Percentiles rank a stretch among this genome's conserved stretches.
phyloP scores from a whole-genome alignment of 1,284 basidiomycete species.

The Lentinula novae-zelandiae region DNA sequence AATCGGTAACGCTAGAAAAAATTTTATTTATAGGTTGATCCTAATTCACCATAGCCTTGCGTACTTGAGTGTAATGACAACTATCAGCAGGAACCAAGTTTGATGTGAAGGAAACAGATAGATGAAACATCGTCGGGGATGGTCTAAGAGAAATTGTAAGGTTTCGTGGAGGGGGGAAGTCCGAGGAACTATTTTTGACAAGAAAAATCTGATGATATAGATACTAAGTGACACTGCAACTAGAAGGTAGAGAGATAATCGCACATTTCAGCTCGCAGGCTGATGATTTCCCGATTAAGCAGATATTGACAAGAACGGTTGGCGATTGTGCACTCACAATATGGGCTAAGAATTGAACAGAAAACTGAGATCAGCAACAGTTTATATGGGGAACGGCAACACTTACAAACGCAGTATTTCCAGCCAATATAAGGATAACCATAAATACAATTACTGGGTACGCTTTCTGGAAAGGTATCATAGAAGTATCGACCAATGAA shows the following conservation, averaged over 20 bases:
- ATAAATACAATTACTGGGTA: conserved; percentile 76
- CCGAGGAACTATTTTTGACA: conserved; percentile 61
- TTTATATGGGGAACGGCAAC: background rate
- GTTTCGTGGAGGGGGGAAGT: conserved; percentile 73
- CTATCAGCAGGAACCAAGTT: conserved; percentile 84
- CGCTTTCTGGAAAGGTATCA: conserved; percentile 85
- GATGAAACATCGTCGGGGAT: conserved; percentile 93
- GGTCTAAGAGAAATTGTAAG: conserved; percentile 89
- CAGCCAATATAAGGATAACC: conserved; percentile 75
- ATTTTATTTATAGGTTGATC: conserved; percentile 3
- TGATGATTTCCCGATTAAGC: conserved; percentile 21
- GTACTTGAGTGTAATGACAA: conserved; percentile 70
- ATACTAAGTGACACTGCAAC: conserved; percentile 9
- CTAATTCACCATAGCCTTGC: conserved; percentile 19
- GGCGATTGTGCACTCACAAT: conserved; percentile 49
- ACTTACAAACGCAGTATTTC: conserved; percentile 90
- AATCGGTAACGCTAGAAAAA: conserved; percentile 66
- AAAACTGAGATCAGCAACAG: conserved; percentile 1
- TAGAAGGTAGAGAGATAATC: conserved; percentile 15
- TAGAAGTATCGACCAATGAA: conserved; percentile 86
- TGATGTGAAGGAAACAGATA: conserved; percentile 96
- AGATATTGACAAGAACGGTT: background rate
- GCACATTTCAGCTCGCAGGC: conserved; percentile 66
- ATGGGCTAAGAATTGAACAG: conserved; percentile 50
- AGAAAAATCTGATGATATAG: conserved; percentile 58